Conservation (phyloP, 306 rosid species). For the Aeschynomene evenia region DNA sequence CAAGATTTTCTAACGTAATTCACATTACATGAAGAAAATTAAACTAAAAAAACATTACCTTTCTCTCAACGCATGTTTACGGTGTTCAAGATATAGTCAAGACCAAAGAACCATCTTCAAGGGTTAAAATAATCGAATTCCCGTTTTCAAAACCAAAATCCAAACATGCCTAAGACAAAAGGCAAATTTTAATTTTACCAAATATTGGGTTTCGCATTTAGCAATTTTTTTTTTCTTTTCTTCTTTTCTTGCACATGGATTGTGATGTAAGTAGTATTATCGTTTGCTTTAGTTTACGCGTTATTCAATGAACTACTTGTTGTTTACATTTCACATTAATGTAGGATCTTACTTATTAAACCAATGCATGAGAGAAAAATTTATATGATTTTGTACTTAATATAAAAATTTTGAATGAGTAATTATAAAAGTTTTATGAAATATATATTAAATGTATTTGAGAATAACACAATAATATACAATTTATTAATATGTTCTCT, state of each 20-base stretch:
- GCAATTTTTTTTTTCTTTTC: constrained; percentile 18
- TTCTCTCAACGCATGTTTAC: neutral
- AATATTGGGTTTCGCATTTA: constrained; percentile 7
- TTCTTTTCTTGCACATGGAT: constrained; percentile 27
- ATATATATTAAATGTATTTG: too few species aligned
- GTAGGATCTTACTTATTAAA: too few species aligned
- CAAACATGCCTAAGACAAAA: constrained; percentile 22
- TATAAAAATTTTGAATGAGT: too few species aligned
- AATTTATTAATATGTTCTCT: too few species aligned
- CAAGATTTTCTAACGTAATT: too few species aligned
- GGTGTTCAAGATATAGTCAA: neutral
- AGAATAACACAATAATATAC: too few species aligned
- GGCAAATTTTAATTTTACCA: constrained; percentile 21
- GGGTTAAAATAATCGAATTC: neutral
- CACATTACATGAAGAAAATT: too few species aligned
- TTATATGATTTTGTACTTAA: too few species aligned
- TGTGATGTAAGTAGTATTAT: constrained; percentile 12
- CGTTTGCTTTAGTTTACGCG: constrained; percentile 24
- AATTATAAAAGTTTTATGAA: too few species aligned
- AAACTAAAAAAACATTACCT: neutral
- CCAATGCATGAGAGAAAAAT: too few species aligned
- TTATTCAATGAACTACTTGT: constrained; percentile 1
- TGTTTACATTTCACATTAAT: constrained; percentile 40
- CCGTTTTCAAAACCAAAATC: neutral
- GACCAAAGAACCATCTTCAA: neutral